Conservation (phyloP, 768 basidiomycete species). For the Hygrocybe punicea region DNA sequence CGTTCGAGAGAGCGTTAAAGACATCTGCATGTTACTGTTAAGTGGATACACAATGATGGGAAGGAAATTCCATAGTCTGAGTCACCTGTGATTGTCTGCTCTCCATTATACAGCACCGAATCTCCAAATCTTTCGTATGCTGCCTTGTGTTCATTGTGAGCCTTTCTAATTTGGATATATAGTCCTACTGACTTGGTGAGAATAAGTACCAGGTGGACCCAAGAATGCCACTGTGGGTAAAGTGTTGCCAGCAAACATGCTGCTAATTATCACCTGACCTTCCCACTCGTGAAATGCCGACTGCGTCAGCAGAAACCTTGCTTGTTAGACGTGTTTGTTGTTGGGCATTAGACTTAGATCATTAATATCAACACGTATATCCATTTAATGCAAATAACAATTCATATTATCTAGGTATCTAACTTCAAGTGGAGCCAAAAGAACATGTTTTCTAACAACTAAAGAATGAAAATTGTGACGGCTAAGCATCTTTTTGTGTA, state of each 20-base stretch:
- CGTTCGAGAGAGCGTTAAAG: constrained; percentile 48
- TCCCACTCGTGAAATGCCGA: too few species aligned
- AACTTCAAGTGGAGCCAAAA: too few species aligned
- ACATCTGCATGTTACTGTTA: constrained; percentile 45
- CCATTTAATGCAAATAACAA: too few species aligned
- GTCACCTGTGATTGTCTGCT: constrained; percentile 41
- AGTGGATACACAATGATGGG: neutral
- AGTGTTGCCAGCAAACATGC: neutral
- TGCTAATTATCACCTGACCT: too few species aligned
- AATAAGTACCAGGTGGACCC: constrained; percentile 57
- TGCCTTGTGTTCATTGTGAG: constrained; percentile 32
- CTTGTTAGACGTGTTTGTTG: too few species aligned
- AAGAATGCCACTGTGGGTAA: constrained; percentile 41
- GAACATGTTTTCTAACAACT: too few species aligned
- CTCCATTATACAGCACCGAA: constrained; percentile 43
- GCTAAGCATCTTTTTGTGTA: too few species aligned
- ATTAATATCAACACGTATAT: too few species aligned
- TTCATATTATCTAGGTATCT: too few species aligned
- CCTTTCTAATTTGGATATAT: constrained; percentile 1
- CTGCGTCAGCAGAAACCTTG: too few species aligned
- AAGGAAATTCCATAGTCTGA: neutral
- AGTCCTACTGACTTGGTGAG: constrained; percentile 46
- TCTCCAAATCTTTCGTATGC: constrained; percentile 46
- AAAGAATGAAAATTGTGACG: too few species aligned
- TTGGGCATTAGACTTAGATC: too few species aligned